Evolutionary conservation across 495 filamentous ascomycete species (phyloP).

Genomic region (Penicillium bovifimosum): DNA sequence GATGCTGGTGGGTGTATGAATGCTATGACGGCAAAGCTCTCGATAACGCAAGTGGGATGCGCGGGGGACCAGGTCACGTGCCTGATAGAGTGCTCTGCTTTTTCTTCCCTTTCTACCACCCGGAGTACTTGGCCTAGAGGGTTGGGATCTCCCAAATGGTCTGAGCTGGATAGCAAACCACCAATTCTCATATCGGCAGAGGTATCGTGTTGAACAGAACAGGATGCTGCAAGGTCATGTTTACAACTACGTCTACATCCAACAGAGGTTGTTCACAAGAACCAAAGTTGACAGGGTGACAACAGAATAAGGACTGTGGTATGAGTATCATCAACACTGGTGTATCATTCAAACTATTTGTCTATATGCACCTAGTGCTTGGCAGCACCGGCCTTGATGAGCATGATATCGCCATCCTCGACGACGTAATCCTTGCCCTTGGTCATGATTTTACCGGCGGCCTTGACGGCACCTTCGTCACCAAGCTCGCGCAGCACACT

Average conservation of each 20-base stretch:
- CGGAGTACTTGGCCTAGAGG: background rate
- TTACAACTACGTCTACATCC: too few species aligned
- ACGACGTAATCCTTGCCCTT: slow-evolving; percentile 97
- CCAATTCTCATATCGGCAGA: too few species aligned
- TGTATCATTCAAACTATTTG: slow-evolving; percentile 20
- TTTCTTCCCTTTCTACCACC: background rate
- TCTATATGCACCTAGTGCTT: slow-evolving; percentile 52
- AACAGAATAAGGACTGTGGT: background rate
- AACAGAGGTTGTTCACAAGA: background rate
- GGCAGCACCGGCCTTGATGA: slow-evolving; percentile 95
- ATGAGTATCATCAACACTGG: slow-evolving; percentile 2
- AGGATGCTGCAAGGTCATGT: too few species aligned
- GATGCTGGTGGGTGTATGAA: slow-evolving; percentile 17
- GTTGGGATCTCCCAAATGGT: background rate
- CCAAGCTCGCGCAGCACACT: slow-evolving; percentile 71
- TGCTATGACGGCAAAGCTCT: slow-evolving; percentile 11
- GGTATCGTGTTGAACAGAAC: too few species aligned
- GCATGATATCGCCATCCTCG: slow-evolving; percentile 53
- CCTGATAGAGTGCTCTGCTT: background rate
- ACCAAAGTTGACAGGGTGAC: too few species aligned
- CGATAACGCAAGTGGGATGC: slow-evolving; percentile 26
- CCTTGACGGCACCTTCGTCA: slow-evolving; percentile 82
- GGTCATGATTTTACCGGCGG: slow-evolving; percentile 93
- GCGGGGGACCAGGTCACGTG: slow-evolving; percentile 31
- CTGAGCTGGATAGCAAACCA: too few species aligned